phyloP scores from a whole-genome alignment of 768 basidiomycete species.

The Gymnopilus junonius region DNA sequence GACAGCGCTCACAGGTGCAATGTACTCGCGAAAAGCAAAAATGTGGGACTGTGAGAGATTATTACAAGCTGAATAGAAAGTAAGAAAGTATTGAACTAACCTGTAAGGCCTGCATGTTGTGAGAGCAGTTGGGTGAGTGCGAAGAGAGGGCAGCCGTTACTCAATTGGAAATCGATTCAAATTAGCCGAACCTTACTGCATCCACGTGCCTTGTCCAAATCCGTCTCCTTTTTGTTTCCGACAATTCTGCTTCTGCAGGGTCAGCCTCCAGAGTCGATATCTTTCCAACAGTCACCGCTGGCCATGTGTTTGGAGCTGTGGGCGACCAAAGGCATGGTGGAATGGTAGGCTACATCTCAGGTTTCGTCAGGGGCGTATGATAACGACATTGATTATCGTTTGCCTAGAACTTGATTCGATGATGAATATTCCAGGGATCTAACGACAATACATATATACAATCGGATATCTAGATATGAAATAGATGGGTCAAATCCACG shows the following conservation, averaged over 20 bases:
- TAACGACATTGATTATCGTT: too few relatives aligned
- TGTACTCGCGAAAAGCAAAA: constrained; percentile 93
- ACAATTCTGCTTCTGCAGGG: background rate
- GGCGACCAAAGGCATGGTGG: background rate
- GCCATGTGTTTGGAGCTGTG: background rate
- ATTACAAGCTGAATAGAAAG: background rate
- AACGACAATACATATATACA: constrained; percentile 8
- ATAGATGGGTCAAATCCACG: constrained; percentile 1
- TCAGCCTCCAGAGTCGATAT: background rate
- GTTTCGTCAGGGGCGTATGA: background rate
- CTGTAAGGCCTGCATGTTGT: constrained; percentile 47
- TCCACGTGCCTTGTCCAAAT: constrained; percentile 32
- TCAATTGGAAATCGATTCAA: constrained; percentile 35
- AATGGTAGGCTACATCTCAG: too few relatives aligned
- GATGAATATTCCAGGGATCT: background rate
- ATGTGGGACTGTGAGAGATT: constrained; percentile 72
- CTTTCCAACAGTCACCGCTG: background rate
- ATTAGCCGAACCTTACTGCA: constrained; percentile 17
- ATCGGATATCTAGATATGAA: constrained; percentile 16
- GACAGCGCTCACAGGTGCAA: constrained; percentile 73
- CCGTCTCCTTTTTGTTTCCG: constrained; percentile 2
- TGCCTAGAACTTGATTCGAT: background rate
- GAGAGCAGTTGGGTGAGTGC: constrained; percentile 21
- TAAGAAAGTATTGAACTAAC: constrained; percentile 22
- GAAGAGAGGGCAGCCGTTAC: constrained; percentile 17